A percentile compares a stretch with the other conserved stretches of the same genome.
These are phyloP conservation scores for Pisolithus tinctorius DNA, from an alignment of 768 basidiomycete genomes.

Conservation along the genomic window DNA sequence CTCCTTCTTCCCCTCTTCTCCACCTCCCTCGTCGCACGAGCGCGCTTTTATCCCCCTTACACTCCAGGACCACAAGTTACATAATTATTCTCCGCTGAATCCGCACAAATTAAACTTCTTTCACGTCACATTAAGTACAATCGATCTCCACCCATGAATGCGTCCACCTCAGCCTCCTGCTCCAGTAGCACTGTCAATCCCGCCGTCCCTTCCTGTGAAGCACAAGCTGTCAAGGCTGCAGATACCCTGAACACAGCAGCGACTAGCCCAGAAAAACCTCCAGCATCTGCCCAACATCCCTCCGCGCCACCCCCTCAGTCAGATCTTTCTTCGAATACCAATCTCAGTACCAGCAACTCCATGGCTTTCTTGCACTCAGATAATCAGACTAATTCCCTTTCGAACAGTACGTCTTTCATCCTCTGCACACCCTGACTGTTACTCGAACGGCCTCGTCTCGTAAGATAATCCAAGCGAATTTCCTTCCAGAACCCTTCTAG, in stretches of 20 bases:
- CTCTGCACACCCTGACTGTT: constrained; percentile 2
- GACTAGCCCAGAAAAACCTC: constrained; percentile 2
- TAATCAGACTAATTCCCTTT: constrained; percentile 15
- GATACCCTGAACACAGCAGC: constrained; percentile 1
- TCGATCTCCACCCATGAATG: constrained; percentile 22
- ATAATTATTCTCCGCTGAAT: constrained; percentile 11
- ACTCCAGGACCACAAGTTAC: constrained; percentile 19
- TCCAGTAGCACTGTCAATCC: constrained; percentile 3
- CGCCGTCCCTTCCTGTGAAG: constrained; percentile 7
- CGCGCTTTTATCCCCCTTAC: constrained; percentile 7
- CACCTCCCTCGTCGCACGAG: constrained; percentile 5
- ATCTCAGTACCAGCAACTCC: constrained; percentile 8
- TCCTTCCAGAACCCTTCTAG: constrained; percentile 7
- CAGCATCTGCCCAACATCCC: constrained; percentile 10
- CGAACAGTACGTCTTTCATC: constrained; percentile 12
- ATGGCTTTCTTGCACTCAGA: constrained; percentile 14
- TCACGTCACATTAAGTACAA: constrained; percentile 7
- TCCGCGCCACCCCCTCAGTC: constrained; percentile 17
- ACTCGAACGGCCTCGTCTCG: neutral
- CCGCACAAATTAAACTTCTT: constrained; percentile 8
- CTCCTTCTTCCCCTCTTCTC: constrained; percentile 3
- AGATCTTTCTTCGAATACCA: constrained; percentile 3
- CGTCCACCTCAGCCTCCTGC: constrained; percentile 20
- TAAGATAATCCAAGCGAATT: constrained; percentile 7
- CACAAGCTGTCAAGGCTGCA: constrained; percentile 3